Evolutionary conservation across 2,329 filamentous ascomycete genomes (phyloP), one percentile per base, ranked within the genome.

Genomic region (Colletotrichum graminicola): DNA sequence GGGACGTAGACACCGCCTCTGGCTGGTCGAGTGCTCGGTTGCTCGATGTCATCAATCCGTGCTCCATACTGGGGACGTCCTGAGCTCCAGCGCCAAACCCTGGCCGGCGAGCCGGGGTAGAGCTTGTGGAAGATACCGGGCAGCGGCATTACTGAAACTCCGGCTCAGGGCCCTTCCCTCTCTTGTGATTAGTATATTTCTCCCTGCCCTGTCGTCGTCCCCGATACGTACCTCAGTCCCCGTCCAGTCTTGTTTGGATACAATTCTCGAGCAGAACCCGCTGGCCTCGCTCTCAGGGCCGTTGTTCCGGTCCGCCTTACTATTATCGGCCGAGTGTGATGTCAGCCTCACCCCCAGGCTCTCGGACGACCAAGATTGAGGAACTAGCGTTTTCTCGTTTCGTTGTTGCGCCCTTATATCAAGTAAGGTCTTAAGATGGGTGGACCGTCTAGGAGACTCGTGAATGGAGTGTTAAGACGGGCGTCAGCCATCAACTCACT

Each of bases 1-100:
- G 55, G 67, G 57, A 72, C 47, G 65, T 71, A 68, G 68, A 68
- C 65, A 68, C 68, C 68, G 65, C 68, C 68, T 64, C 68, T 68
- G 52, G 65, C 65, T 54, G 68, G 59, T 66, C 41, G 61, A 66
- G 66, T 72, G 70, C 62, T 71, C 61, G 70, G 70, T 72, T 66
- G 70, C 52, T 72, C 70, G 70, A 72, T 72, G 70, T 72, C 70
- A 71, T 71, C 67, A 62, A 72, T 51, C 55, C 43, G 54, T 43
- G 54, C 56, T 21, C 67, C 66, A 66, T 36, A 23, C 34, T 66
- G 66, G 61, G 70, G 61, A 72, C 69, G 65, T 66, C 62, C 70
- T 39, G 61, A 66, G 70, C 70, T 71, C 70, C 70, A 70, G 61
- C 62, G 70, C 70, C 70, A 72, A 36, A 63, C 69, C 65, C 62